Evolutionary conservation across 352 stramenopile genomes (phyloP).

Genomic region (Phytophthora parvispora): DNA sequence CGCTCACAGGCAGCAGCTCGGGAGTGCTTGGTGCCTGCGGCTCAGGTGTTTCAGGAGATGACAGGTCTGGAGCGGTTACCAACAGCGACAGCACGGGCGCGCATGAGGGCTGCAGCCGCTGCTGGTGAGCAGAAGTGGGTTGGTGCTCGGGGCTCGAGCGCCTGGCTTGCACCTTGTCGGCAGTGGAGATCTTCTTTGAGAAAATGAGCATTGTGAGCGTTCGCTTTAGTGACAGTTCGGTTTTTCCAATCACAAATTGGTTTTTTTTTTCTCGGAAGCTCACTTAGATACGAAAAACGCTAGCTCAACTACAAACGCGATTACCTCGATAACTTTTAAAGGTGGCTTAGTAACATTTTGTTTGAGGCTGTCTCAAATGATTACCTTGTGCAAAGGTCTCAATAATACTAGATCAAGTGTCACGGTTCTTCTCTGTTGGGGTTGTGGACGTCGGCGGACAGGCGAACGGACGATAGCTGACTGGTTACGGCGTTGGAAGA

Average conservation of each 20-base stretch:
- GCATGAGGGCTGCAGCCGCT: background rate
- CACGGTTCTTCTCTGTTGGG: too few relatives aligned
- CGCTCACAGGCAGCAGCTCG: background rate
- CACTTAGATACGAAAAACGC: constrained; percentile 6
- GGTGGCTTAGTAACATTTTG: background rate
- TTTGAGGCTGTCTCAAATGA: background rate
- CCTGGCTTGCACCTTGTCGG: background rate
- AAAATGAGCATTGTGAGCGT: background rate
- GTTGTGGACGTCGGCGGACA: too few relatives aligned
- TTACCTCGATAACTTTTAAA: constrained; percentile 17
- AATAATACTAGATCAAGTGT: too few relatives aligned
- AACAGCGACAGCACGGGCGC: background rate
- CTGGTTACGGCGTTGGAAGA: too few relatives aligned
- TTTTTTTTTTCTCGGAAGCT: constrained; percentile 15
- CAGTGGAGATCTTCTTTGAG: background rate
- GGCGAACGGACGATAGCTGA: too few relatives aligned
- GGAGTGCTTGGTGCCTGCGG: background rate
- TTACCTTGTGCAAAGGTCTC: too few relatives aligned
- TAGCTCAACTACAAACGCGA: constrained; percentile 3
- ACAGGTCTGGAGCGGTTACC: background rate
- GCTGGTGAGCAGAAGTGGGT: background rate
- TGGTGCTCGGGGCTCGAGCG: background rate
- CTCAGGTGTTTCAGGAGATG: background rate
- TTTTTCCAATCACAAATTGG: background rate
- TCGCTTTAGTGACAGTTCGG: background rate